Evolutionary conservation across 805 yeast genomes (phyloP).

Genomic region (Spathaspora passalidarum): DNA sequence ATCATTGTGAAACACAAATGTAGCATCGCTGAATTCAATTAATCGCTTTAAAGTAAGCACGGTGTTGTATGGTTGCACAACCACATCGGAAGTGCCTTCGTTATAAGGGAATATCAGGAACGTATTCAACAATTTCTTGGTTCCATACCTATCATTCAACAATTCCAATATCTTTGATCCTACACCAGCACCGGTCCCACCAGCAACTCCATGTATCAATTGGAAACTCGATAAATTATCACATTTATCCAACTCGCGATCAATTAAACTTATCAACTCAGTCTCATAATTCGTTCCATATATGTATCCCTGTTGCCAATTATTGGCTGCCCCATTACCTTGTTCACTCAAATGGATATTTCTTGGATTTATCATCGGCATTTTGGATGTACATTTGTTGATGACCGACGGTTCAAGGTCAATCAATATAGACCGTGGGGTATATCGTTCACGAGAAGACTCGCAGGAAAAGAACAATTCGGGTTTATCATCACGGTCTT

Average conservation of each 20-base stretch:
- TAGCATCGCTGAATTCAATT: constrained; percentile 81
- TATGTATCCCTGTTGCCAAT: constrained; percentile 89
- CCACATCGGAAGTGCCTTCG: constrained; percentile 85
- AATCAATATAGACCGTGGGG: constrained; percentile 82
- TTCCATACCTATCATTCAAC: constrained; percentile 70
- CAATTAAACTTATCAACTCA: constrained; percentile 76
- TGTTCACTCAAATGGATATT: constrained; percentile 74
- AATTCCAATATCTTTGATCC: constrained; percentile 81
- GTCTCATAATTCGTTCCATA: constrained; percentile 70
- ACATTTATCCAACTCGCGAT: constrained; percentile 84
- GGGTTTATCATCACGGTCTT: constrained; percentile 58
- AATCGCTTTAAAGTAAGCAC: constrained; percentile 77
- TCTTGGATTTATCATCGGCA: constrained; percentile 76
- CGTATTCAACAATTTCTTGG: constrained; percentile 80
- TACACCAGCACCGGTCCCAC: constrained; percentile 97
- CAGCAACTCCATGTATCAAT: constrained; percentile 91
- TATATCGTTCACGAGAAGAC: constrained; percentile 70
- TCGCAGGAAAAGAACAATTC: constrained; percentile 73
- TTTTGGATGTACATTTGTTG: constrained; percentile 50
- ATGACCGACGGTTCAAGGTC: constrained; percentile 93
- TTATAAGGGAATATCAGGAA: constrained; percentile 83
- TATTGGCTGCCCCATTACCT: constrained; percentile 94
- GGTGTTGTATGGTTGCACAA: constrained; percentile 95
- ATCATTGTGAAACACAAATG: constrained; percentile 87
- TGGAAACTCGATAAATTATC: constrained; percentile 91